Evolutionary conservation across 192 early-diverging fungal species (phyloP).

Genomic region (Funneliformis geosporum): DNA sequence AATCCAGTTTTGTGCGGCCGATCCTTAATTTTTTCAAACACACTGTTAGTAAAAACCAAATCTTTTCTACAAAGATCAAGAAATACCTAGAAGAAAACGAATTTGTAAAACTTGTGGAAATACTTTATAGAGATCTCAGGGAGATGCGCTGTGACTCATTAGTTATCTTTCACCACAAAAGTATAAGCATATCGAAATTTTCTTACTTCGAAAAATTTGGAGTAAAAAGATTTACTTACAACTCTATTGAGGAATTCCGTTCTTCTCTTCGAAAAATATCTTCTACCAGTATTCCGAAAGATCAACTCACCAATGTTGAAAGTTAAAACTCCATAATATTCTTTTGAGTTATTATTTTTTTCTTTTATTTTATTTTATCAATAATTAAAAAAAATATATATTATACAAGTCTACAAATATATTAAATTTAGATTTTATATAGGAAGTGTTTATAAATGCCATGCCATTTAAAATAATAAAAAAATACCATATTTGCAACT

Average conservation of each 20-base stretch:
- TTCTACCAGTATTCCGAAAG: too few relatives aligned
- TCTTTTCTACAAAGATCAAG: neutral
- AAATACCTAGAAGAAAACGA: neutral
- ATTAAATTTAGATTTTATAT: too few relatives aligned
- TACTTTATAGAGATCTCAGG: neutral
- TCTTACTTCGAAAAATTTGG: neutral
- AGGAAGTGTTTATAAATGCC: too few relatives aligned
- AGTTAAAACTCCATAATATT: too few relatives aligned
- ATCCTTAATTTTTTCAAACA: constrained; percentile 9
- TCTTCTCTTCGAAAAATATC: neutral
- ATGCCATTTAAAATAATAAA: too few relatives aligned
- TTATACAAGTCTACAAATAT: too few relatives aligned
- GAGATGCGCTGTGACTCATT: neutral
- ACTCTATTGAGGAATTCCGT: neutral
- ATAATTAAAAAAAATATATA: too few relatives aligned
- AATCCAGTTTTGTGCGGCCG: neutral
- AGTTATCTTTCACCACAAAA: neutral
- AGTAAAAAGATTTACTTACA: neutral
- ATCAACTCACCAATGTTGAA: too few relatives aligned
- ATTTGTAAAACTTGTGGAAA: neutral
- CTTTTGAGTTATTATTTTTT: too few relatives aligned
- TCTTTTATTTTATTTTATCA: too few relatives aligned
- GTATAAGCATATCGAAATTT: neutral
- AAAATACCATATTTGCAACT: too few relatives aligned
- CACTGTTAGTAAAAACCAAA: neutral